These are phyloP conservation scores for Coemansia nantahalensis DNA, from an alignment of 192 early-diverging fungal species.

Conservation along the genomic window DNA sequence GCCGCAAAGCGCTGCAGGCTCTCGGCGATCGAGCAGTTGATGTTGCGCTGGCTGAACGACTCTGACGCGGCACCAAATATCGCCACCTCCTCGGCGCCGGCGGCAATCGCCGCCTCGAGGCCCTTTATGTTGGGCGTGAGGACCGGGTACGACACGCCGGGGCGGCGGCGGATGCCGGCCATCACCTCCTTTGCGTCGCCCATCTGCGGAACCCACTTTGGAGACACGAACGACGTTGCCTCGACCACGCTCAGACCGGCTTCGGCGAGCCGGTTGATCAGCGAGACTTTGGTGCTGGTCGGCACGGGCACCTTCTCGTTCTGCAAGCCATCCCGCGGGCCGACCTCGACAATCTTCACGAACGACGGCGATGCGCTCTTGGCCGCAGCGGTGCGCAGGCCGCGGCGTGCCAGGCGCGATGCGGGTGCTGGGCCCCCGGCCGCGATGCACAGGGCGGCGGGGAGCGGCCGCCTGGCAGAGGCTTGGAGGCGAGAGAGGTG, in stretches of 20 bases:
- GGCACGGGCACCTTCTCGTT: constrained; percentile 92
- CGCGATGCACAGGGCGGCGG: too few species aligned
- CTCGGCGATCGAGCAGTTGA: constrained; percentile 90
- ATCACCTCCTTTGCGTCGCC: constrained; percentile 79
- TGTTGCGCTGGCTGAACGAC: constrained; percentile 85
- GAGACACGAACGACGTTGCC: constrained; percentile 91
- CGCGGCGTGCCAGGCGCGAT: not conserved
- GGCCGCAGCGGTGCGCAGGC: constrained; percentile 13
- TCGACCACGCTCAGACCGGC: constrained; percentile 84
- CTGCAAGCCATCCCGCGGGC: constrained; percentile 94
- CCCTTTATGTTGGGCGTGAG: constrained; percentile 88
- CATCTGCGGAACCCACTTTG: constrained; percentile 98
- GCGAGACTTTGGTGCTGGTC: constrained; percentile 76
- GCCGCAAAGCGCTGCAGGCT: constrained; percentile 69
- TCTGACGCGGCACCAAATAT: constrained; percentile 87
- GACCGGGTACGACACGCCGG: constrained; percentile 81
- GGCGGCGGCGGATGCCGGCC: constrained; percentile 57
- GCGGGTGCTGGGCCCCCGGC: too few species aligned
- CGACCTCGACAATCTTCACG: constrained; percentile 94
- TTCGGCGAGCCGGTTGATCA: constrained; percentile 80
- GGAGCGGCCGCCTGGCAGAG: too few species aligned
- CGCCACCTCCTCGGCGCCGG: constrained; percentile 83
- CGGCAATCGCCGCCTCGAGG: constrained; percentile 73
- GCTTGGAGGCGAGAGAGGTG: too few species aligned
- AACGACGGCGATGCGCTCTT: constrained; percentile 27